Evolutionary conservation across 495 filamentous ascomycete species (phyloP), one percentile per base, ranked within the genome.

Genomic region (Aspergillus heteromorphus): DNA sequence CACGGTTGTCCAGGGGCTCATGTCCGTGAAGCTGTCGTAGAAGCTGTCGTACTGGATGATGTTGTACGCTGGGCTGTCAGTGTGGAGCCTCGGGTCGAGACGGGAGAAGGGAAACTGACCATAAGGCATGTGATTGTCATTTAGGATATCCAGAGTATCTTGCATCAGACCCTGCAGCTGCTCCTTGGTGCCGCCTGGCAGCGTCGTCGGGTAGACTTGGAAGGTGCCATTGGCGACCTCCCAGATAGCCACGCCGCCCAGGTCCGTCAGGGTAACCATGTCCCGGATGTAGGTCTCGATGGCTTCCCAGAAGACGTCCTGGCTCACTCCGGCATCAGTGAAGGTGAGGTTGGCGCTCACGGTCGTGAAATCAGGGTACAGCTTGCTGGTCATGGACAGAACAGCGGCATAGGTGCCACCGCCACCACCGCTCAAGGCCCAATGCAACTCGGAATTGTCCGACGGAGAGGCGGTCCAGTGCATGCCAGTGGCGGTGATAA

Each of bases 391-490:
- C 34, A 77, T 69, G 0, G 75, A 78, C 25, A 73, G 76, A n/a
- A 86, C 69, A 31, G 85, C 73, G 8, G 78, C 83, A 30, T 80
- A 86, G 1, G 81, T 83, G 13, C 80, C 80, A 13, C 74, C 81
- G 14, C 83, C 84, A 6, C 84, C 83, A 0, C 84, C 84, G n/a
- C 77, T 68, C 50, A 86, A 68, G 1, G 84, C 84, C 83, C 81
- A 87, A 64, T 83, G 87, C 2, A 87, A 60, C 54, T 87, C 85
- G 0, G 65, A 21, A 48, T 86, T 76, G 47, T 78, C 1, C 60
- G 48, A 64, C 69, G 49, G 76, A 27, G 78, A 80, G 1, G 75
- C 78, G 0, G 64, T 75, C 4, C 83, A 49, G n/a, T 79, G 43
- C 21, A 51, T 53, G 0, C 85, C 83, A 2, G 43, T 58, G 0